A percentile compares a stretch with the other conserved stretches of the same genome.
phyloP scores from a whole-genome alignment of 2,329 filamentous ascomycete species.

The Scedosporium dehoogii region DNA sequence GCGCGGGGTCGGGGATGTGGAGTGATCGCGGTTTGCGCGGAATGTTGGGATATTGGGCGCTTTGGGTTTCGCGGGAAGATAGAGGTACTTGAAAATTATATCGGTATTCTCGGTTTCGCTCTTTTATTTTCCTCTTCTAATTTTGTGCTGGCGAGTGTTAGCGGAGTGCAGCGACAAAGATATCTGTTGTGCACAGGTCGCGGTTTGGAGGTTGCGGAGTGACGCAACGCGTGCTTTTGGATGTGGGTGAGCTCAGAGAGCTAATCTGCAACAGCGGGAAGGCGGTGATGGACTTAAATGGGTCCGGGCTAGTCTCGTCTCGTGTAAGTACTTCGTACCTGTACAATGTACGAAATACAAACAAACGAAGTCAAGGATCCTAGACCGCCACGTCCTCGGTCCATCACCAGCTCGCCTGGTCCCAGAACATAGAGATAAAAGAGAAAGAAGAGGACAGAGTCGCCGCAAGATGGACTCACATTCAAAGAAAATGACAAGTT shows the following conservation, averaged over 20 bases:
- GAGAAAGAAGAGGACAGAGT: neutral
- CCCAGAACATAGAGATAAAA: neutral
- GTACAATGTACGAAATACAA: too few relatives aligned
- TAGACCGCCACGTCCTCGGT: neutral
- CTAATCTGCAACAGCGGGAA: neutral
- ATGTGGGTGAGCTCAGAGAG: constrained; percentile 1
- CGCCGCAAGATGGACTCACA: neutral
- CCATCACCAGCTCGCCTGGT: neutral
- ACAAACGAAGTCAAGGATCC: too few relatives aligned
- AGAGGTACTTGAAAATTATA: too few relatives aligned
- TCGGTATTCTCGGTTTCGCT: too few relatives aligned
- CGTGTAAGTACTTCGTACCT: too few relatives aligned
- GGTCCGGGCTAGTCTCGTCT: too few relatives aligned
- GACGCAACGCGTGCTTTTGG: neutral
- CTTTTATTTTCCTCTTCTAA: too few relatives aligned
- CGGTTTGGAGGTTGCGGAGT: neutral
- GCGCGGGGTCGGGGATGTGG: neutral
- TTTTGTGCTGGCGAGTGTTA: neutral
- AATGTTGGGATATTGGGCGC: too few relatives aligned
- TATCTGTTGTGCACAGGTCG: too few relatives aligned
- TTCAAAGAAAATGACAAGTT: neutral
- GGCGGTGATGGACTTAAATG: neutral
- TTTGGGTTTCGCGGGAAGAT: too few relatives aligned
- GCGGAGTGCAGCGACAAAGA: too few relatives aligned
- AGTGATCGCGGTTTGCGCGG: too few relatives aligned